Evolutionary conservation across 805 yeast genomes (phyloP).

Genomic region (Ogataea polymorpha): DNA sequence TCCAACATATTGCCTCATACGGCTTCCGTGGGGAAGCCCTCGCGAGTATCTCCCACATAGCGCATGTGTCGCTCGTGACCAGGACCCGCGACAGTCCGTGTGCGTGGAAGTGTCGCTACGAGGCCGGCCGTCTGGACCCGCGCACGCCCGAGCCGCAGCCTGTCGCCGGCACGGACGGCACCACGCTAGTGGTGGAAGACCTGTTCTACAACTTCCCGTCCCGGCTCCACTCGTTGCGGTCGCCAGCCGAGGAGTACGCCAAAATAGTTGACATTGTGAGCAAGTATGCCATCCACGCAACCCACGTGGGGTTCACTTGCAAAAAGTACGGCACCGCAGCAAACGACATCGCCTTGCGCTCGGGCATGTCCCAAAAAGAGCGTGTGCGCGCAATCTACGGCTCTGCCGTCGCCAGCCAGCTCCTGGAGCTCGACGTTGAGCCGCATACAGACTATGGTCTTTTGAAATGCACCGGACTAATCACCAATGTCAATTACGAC

Average conservation of each 20-base stretch:
- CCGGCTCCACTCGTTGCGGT: slow-evolving; percentile 61
- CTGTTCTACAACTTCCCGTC: slow-evolving; percentile 86
- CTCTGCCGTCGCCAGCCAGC: slow-evolving; percentile 58
- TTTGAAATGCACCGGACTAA: slow-evolving; percentile 49
- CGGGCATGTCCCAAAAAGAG: slow-evolving; percentile 50
- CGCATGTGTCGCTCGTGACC: slow-evolving; percentile 77
- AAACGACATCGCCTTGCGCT: slow-evolving; percentile 59
- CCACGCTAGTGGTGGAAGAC: slow-evolving; percentile 82
- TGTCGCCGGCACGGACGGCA: slow-evolving; percentile 84
- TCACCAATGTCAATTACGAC: slow-evolving; percentile 69
- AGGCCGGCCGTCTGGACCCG: slow-evolving; percentile 59
- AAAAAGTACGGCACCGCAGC: slow-evolving; percentile 77
- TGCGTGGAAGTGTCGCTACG: slow-evolving; percentile 70
- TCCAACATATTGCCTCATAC: slow-evolving; percentile 67
- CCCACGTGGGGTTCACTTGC: slow-evolving; percentile 69
- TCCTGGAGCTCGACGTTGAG: slow-evolving; percentile 47
- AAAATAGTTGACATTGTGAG: slow-evolving; percentile 81
- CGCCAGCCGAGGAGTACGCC: slow-evolving; percentile 70
- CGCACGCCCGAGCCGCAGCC: slow-evolving; percentile 55
- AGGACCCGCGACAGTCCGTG: slow-evolving; percentile 57
- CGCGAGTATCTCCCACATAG: slow-evolving; percentile 88
- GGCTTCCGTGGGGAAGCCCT: slow-evolving; percentile 98
- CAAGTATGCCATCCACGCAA: slow-evolving; percentile 74
- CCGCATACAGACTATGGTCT: slow-evolving; percentile 45
- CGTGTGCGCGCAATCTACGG: slow-evolving; percentile 77